These are phyloP conservation scores for Exserohilum turcica DNA, from an alignment of 2,329 filamentous ascomycete species.

Conservation along the genomic window DNA sequence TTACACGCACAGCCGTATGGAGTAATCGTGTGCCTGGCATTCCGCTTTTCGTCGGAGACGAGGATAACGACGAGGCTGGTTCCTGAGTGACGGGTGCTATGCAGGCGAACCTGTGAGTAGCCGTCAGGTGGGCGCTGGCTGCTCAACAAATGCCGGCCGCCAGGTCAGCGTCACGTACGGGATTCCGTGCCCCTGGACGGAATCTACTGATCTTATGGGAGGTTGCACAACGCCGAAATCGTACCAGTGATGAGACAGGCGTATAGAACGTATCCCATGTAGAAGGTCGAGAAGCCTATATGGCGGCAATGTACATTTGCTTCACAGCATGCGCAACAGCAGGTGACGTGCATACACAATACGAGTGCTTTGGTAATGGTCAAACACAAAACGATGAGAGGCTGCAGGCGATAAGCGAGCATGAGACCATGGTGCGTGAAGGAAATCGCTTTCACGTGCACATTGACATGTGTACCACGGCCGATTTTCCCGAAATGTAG, in stretches of 20 bases:
- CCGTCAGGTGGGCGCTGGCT: conserved; percentile 1
- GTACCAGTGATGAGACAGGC: conserved; percentile 1
- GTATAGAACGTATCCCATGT: background rate
- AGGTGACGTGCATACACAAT: conserved; percentile 8
- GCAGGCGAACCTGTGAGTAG: background rate
- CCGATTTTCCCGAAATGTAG: background rate
- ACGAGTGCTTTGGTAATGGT: background rate
- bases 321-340: background rate
- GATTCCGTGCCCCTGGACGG: conserved; percentile 1
- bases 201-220: background rate
- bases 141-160: conserved; percentile 13
- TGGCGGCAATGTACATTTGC: background rate
- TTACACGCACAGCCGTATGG: background rate
- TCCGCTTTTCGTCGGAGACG: background rate
- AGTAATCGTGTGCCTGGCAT: background rate
- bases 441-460: background rate
- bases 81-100: conserved; percentile 1
- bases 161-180: conserved; percentile 2
- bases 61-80: conserved; percentile 1
- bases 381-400: background rate
- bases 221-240: background rate
- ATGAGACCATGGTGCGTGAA: background rate
- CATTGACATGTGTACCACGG: background rate
- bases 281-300: background rate
- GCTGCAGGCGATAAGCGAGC: background rate